Evolutionary conservation across 1,284 basidiomycete species (phyloP), one percentile per base, ranked within the genome.

Genomic region (Ceratobasidium sp.): DNA sequence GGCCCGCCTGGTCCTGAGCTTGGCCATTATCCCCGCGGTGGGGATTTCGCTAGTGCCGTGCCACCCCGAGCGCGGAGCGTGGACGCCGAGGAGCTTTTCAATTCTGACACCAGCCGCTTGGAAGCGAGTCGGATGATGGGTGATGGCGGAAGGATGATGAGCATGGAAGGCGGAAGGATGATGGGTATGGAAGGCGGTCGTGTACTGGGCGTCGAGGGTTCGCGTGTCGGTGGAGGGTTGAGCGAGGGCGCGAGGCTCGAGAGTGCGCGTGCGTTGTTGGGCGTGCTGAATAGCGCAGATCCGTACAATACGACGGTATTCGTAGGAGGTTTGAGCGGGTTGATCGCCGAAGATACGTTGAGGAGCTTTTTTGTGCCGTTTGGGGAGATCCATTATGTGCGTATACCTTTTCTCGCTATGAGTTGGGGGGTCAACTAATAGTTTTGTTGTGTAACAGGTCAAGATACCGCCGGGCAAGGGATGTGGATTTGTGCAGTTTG

Each of bases 381-480:
- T 83, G 95, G 95, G 65, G 94, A 95, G 80, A 96, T 97, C 77
- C 94, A 96, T 82, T 97, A 97, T 83, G 96, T 94, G 83, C 80
- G 89, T 84, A 67, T 81, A 82, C 56, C 70, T 54, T 12, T 69
- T 65, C 28, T 50, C 15, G 15, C 33, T 33, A 4, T 33, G 33
- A 33, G 33, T 33, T 33, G 4, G 33, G 33, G 33, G 33, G 33
- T 33, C 33, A 33, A 65, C 62, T 65, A 26, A 48, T 66, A 12
- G 28, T 56, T 40, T 69, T 33, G 33, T 38, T 15, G 64, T 38
- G 33, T 42, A 0, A 38, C n/a, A 95, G 93, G 95, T 97, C 83
- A 98, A 98, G 86, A 96, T 98, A 7, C 96, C 96, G 2, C 93
- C 95, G 38, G 96, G 95, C 67, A 98, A 98, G 83, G 95, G 96